A percentile compares a stretch with the other conserved stretches of the same genome.
phyloP scores from a whole-genome alignment of 257 asterid species.

The Gynochthodes officinalis region DNA sequence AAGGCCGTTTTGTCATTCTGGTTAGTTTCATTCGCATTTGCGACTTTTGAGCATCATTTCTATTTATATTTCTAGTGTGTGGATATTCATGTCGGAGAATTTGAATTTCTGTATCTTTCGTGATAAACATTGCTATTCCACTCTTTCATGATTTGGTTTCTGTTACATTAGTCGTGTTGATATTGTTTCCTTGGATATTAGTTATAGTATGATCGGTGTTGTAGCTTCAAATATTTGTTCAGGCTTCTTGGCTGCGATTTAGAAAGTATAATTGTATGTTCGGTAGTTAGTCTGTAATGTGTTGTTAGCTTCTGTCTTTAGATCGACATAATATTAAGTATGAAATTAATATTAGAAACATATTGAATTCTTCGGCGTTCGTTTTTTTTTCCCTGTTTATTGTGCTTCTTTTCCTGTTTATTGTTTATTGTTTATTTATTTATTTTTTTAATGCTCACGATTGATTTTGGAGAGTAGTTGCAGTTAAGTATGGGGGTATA shows the following conservation, averaged over 20 bases:
- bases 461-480: conserved; percentile 16
- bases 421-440: background rate
- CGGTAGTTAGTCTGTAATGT: background rate
- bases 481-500: conserved; percentile 81
- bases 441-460: no score
- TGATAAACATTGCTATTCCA: background rate
- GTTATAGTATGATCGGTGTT: background rate
- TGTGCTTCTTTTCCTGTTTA: background rate
- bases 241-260: background rate
- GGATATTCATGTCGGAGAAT: background rate
- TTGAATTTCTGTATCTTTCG: background rate
- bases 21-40: background rate
- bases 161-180: background rate
- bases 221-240: background rate
- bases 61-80: background rate
- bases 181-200: background rate
- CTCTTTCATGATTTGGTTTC: background rate
- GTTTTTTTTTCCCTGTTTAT: background rate
- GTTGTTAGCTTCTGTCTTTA: background rate
- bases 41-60: background rate
- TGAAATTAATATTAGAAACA: background rate
- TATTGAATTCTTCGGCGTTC: background rate
- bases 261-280: background rate
- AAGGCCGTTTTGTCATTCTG: background rate
- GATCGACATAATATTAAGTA: background rate